Evolutionary conservation across 345 rosid genomes (phyloP).

Genomic region (Litchi chinensis): DNA sequence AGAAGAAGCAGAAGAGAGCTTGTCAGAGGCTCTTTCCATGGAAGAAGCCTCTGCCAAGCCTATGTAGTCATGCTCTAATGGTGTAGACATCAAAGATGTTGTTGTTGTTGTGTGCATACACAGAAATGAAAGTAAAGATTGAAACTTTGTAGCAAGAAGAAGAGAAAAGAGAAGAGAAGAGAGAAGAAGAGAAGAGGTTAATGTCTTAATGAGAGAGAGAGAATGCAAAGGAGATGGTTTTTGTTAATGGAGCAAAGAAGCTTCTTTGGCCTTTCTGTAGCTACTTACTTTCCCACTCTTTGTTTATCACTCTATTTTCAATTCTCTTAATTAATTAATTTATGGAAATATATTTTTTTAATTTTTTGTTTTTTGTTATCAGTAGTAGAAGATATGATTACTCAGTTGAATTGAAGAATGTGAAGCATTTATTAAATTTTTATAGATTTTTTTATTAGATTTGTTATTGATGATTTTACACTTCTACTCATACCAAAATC

Average conservation of each 20-base stretch:
- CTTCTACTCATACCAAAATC: background rate
- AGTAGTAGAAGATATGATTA: background rate
- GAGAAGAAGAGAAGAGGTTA: background rate
- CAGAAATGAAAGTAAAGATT: conserved; percentile 3
- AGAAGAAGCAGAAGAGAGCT: conserved; percentile 43
- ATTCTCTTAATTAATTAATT: too few relatives aligned
- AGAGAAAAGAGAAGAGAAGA: background rate
- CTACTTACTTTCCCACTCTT: conserved; percentile 17
- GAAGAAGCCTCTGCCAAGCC: conserved; percentile 53
- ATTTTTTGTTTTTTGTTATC: background rate
- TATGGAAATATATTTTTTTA: background rate
- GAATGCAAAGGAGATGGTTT: conserved; percentile 24
- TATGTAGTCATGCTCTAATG: conserved; percentile 72
- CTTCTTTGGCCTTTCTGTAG: conserved; percentile 53
- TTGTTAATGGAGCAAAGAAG: conserved; percentile 47
- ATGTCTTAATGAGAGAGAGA: background rate
- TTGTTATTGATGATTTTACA: background rate
- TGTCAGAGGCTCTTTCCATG: conserved; percentile 43
- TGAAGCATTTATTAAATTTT: background rate
- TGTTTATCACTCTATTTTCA: background rate
- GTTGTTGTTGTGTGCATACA: background rate
- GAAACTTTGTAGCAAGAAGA: background rate
- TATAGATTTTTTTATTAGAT: too few relatives aligned
- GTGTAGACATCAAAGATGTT: conserved; percentile 43
- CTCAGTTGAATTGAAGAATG: background rate